phyloP scores from a whole-genome alignment of 2,329 filamentous ascomycete species.

The Phaeosphaeriaceae sp. region DNA sequence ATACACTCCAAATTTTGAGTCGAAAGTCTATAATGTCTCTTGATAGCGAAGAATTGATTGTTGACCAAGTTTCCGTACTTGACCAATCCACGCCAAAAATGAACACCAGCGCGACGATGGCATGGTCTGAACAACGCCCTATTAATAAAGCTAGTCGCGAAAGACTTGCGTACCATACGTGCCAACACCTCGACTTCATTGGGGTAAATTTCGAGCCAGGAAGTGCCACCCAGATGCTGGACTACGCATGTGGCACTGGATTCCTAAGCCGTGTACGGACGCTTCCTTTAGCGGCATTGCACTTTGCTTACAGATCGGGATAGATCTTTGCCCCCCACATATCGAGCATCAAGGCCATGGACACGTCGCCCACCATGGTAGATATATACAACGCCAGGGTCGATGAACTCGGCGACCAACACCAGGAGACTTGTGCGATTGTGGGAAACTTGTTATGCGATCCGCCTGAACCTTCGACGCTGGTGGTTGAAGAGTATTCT shows the following conservation, averaged over 20 bases:
- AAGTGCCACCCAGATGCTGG: constrained; percentile 8
- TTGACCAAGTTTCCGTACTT: too few species aligned
- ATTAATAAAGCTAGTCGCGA: constrained; percentile 10
- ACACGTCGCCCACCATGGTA: constrained; percentile 10
- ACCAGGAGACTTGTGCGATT: neutral
- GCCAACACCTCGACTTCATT: neutral
- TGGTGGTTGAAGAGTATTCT: neutral
- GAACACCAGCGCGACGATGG: constrained; percentile 1
- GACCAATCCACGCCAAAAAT: too few species aligned
- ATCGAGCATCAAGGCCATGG: constrained; percentile 10
- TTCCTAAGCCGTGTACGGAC: constrained; percentile 8
- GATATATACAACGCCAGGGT: constrained; percentile 5
- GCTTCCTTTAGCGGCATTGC: neutral
- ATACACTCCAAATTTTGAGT: too few species aligned
- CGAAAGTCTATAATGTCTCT: too few species aligned
- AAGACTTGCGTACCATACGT: neutral
- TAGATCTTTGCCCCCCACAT: constrained; percentile 11
- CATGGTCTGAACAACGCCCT: constrained; percentile 11
- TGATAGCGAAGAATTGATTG: too few species aligned
- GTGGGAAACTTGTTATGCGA: constrained; percentile 2
- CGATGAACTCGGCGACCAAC: neutral
- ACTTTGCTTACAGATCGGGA: neutral
- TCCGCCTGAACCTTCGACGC: neutral
- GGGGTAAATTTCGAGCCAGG: neutral
- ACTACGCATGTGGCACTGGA: constrained; percentile 12